These are phyloP conservation scores for Kluyveromyces sp. DNA, from an alignment of 1,139 yeast genomes.

Conservation along the genomic window DNA sequence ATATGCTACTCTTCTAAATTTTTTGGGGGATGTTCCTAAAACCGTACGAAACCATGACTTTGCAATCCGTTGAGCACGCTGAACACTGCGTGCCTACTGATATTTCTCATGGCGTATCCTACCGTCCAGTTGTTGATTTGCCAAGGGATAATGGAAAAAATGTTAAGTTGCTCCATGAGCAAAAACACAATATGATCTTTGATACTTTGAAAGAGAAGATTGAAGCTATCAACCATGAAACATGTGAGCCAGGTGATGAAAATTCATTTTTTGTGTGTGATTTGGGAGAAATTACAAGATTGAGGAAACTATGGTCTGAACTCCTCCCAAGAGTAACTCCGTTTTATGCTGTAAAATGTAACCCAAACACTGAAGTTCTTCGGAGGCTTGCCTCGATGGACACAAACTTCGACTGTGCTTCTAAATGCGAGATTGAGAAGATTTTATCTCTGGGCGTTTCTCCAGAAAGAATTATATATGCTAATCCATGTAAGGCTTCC, in stretches of 20 bases:
- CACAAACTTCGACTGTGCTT: conserved; percentile 88
- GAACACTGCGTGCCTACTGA: neutral
- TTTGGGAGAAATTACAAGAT: conserved; percentile 59
- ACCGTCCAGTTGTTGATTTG: neutral
- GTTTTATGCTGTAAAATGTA: conserved; percentile 90
- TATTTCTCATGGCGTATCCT: neutral
- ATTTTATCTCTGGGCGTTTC: conserved; percentile 56
- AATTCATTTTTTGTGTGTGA: conserved; percentile 88
- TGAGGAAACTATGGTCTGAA: conserved; percentile 53
- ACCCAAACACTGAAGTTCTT: conserved; percentile 61
- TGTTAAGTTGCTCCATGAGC: conserved; percentile 17
- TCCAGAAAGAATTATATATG: conserved; percentile 70
- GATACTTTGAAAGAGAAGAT: conserved; percentile 40
- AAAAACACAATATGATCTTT: conserved; percentile 31
- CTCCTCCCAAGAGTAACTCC: conserved; percentile 73
- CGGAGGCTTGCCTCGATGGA: conserved; percentile 52
- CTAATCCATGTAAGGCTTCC: conserved; percentile 87
- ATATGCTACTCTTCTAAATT: no score
- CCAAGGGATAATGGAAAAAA: no score
- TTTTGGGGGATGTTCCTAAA: no score
- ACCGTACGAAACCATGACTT: no score
- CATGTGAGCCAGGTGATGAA: conserved; percentile 71
- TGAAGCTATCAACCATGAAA: conserved; percentile 43
- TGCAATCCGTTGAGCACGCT: neutral
- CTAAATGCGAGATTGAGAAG: conserved; percentile 70